Evolutionary conservation across 2,329 filamentous ascomycete species (phyloP), one percentile per base, ranked within the genome.

Genomic region (Ophiosphaerella herpotricha): DNA sequence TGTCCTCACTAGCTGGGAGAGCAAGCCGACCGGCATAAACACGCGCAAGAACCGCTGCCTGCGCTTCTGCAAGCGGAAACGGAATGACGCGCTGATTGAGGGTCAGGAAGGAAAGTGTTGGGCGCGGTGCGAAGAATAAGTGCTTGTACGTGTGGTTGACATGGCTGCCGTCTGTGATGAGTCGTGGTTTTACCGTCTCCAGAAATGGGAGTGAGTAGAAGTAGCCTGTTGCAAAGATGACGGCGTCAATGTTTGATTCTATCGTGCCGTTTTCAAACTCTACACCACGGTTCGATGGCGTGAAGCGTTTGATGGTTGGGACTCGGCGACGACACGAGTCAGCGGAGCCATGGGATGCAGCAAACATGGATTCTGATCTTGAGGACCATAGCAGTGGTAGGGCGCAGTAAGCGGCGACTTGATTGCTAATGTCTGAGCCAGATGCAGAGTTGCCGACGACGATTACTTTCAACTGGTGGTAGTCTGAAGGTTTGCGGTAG

Each of bases 201-300:
- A 86, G 68, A 65, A 96, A 97, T 0, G 91, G 91, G 50, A 88
- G 89, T 5, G 87, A 86, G 74, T 90, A 96, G 48, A 96, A 83
- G 64, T 95, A 97, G 0, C 93, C 93, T 0, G 93, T 97, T 70
- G 90, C 92, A 72, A 93, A 97, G 24, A 97, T 70, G 5, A 97
- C 76, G 1, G 84, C 82, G 64, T 97, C 92, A 48, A 97, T 74
- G 31, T 85, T 77, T 3, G 75, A 75, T 64, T 91, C 88, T 8
- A 87, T 66, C 0, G 78, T 78, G 2, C 87, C 88, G 62, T 90
- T 80, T 35, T 80, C 78, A 55, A 95, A 90, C 29, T 81, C 77
- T 2, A 94, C 80, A 3, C 82, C 85, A 54, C 84, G 80, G 43
- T 81, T 75, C 3, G 80, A 73, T 0, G 88, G 66, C 74, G 81